Conservation (phyloP, 148 eudicot genomes). For the Rheum nobile region DNA sequence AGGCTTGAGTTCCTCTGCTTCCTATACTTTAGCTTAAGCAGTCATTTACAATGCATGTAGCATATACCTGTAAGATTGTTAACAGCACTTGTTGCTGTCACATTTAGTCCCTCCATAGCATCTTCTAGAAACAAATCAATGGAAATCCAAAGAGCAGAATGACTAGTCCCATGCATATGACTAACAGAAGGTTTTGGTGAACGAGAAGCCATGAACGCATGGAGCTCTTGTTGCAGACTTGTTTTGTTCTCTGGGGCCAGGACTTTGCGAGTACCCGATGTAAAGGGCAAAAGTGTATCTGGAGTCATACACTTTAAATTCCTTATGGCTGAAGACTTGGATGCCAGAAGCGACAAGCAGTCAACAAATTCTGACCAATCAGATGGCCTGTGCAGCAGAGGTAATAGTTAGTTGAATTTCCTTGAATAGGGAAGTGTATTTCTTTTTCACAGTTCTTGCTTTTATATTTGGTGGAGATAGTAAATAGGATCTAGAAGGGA, state of each 20-base stretch:
- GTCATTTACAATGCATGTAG: slow-evolving; percentile 14
- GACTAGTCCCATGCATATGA: slow-evolving; percentile 48
- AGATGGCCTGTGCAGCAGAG: slow-evolving; percentile 38
- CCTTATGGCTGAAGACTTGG: slow-evolving; percentile 58
- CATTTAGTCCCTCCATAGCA: slow-evolving; percentile 71
- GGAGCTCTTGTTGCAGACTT: slow-evolving; percentile 52
- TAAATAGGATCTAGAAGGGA: not conserved
- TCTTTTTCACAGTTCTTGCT: not conserved
- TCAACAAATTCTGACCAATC: slow-evolving; percentile 54
- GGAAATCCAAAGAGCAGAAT: slow-evolving; percentile 77
- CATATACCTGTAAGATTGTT: slow-evolving; percentile 68
- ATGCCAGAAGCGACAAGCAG: slow-evolving; percentile 46
- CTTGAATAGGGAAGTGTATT: not conserved
- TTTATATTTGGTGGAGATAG: not conserved
- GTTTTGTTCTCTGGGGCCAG: slow-evolving; percentile 48
- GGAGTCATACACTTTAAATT: slow-evolving; percentile 56
- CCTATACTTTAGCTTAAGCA: not conserved
- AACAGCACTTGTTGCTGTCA: slow-evolving; percentile 62
- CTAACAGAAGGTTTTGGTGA: slow-evolving; percentile 49
- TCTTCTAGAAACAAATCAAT: slow-evolving; percentile 87
- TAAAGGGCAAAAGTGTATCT: slow-evolving; percentile 46
- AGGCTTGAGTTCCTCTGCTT: not conserved
- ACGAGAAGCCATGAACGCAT: slow-evolving; percentile 61
- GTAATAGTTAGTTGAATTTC: not conserved
- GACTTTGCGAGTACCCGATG: slow-evolving; percentile 44